Evolutionary conservation across 208 protist species (phyloP), one percentile per base, ranked within the genome.

Genomic region (Herpetomonas samuelpessoai): DNA sequence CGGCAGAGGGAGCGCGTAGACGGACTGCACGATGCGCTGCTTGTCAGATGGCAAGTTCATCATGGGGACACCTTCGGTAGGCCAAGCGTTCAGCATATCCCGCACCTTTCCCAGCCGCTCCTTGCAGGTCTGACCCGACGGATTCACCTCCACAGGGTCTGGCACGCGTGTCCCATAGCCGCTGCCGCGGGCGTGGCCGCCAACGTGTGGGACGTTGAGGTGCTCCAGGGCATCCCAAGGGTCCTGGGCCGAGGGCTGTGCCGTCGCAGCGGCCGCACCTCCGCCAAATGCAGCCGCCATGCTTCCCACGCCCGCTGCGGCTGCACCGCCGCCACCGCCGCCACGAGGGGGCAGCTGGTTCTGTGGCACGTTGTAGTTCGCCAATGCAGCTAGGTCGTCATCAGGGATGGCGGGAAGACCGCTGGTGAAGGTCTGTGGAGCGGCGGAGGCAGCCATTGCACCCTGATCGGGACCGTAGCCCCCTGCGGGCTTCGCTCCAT

Each of bases 1-100:
- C 6, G 86, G 86, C 31, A 88, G 61, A 2, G 83, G 83, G 19
- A 93, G 73, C 0, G 68, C 64, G 55, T 82, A 79, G 1, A 88
- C 46, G 7, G 59, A 46, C 22, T 86, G 69, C n/a, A 93, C 21
- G 10, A 85, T 55, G 22, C 51, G 46, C 47, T 84, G 77, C 38
- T 72, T 25, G 2, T 76, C 77, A 1, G 46, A 69, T 0, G 59
- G 65, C 41, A 93, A 47, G 22, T 54, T 44, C 1, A 65, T 65
- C 14, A 72, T 76, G 27, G 69, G 62, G 3, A 86, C 79, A n/a
- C 71, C 71, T 19, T 48, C 79, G 19, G 45, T 57, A 2, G 83
- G 80, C 81, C 83, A 93, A 55, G 61, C 71, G 44, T 87, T 67
- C 50, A 93, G 47, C 55, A 78, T 65, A 10, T 45, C 52, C 31